Evolutionary conservation across 2,329 filamentous ascomycete genomes (phyloP).

Genomic region (Cercospora sp.): DNA sequence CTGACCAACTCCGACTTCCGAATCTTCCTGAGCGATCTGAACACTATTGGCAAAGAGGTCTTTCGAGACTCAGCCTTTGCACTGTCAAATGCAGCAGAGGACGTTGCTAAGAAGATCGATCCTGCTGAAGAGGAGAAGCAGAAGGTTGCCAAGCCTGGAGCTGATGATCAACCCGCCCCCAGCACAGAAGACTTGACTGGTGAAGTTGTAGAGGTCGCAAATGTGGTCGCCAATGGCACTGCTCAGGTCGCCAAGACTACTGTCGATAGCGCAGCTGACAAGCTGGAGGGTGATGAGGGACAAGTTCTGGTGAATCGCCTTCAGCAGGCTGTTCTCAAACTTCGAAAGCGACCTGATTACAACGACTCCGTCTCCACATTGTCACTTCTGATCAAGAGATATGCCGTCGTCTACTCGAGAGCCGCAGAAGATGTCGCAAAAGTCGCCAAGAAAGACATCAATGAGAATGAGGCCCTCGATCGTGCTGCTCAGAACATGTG

Average conservation of each 20-base stretch:
- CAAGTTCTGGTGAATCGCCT: conserved; percentile 72
- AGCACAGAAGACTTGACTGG: conserved; percentile 61
- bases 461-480: conserved; percentile 73
- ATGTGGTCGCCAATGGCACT: conserved; percentile 49
- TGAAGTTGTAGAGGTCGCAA: conserved; percentile 47
- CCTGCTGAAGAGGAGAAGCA: conserved; percentile 64
- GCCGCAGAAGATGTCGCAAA: conserved; percentile 67
- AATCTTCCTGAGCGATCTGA: conserved; percentile 77
- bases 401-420: conserved; percentile 74
- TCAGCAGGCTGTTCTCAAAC: conserved; percentile 70
- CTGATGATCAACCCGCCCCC: conserved; percentile 54
- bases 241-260: conserved; percentile 58
- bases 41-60: conserved; percentile 75
- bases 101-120: conserved; percentile 71
- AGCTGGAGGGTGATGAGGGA: conserved; percentile 70
- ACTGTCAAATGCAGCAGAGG: conserved; percentile 71
- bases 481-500: conserved; percentile 77
- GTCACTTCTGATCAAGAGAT: conserved; percentile 72
- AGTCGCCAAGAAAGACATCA: conserved; percentile 67
- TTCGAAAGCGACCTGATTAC: conserved; percentile 78
- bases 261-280: conserved; percentile 69
- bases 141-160: conserved; percentile 53
- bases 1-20: conserved; percentile 90
- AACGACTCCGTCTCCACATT: conserved; percentile 81
- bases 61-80: conserved; percentile 84